Base-by-base conservation (phyloP, 2,329 filamentous ascomycete genomes). In the Cladophialophora carrionii region DNA sequence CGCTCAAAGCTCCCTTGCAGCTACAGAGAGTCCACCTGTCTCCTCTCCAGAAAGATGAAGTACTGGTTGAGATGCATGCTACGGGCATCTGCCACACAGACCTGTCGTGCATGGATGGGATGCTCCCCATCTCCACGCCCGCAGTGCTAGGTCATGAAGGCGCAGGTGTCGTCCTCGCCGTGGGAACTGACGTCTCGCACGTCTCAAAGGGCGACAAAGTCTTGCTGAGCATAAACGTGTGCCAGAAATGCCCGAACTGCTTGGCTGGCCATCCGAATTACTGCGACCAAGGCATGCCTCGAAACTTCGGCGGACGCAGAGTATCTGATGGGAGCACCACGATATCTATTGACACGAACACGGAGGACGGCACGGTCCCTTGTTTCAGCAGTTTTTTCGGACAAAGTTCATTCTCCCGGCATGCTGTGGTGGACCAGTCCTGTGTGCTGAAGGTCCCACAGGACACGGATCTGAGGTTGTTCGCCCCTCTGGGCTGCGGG, bases 51-150 rank as follows among this genome's bases (percentile, higher is more conserved):
- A 5, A 24, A 31, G 49, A 73, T 56, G 76, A 78, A 64, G 90
- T 96, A 71, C 89, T 96, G 70, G 82, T 96, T 79, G 92, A 95
- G 80, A 85, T 96, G 83, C 92, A 92, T 79, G 96, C 86, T 83
- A 90, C 89, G 26, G 92, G 92, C 75, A 91, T 96, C 71, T 96
- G 92, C 84, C 92, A 96, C 83, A 95, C 91, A 26, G 91, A 96
- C 77, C 83, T 88, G 2, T 85, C 88, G 75, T 76, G 71, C 62
- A 73, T 75, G 31, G 61, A 65, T 1, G 70, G 71, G 17, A 64
- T 57, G 4, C 24, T 71, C 1, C 67, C 71, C 1, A 54, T 54
- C 14, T 60, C 64, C 29, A 55, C 48, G 17, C 92, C 92, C 73
- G 87, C 77, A 43, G 83, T 73, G 5, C 69, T 77, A 58, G 76